Evolutionary conservation across 2,329 filamentous ascomycete species (phyloP), one percentile per base, ranked within the genome.

Genomic region (Fusarium neocosmosporiellum): DNA sequence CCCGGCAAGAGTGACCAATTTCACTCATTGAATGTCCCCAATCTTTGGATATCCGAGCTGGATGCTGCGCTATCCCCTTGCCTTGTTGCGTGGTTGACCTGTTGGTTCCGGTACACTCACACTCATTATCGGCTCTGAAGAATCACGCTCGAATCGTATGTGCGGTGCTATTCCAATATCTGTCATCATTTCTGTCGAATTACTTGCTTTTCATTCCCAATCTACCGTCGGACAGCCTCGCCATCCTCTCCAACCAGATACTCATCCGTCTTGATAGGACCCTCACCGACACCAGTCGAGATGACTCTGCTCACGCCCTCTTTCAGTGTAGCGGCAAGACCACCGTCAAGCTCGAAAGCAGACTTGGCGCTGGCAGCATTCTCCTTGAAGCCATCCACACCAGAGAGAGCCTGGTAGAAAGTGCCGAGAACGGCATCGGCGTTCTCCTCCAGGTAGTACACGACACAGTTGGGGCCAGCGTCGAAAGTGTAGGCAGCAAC

Each of bases 401-500:
- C 82, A 1, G 83, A 86, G 27, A 96, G 80, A 20, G 93, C 86
- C 41, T 85, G 84, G 84, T 94, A 93, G 83, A 99, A 93, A 1
- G 91, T 89, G 10, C 95, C 95, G 0, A 95, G 90, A 5, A 98
- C 92, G 4, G 88, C 83, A 46, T 88, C 87, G 71, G 91, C 88
- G 75, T 97, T 89, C 86, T 95, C 88, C 80, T 95, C 93, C 43
- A 95, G 89, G 80, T 97, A 98, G 87, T 99, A 99, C 59, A 99
- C 91, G 59, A 99, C 97, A 43, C 95, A 95, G 84, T 99, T 99
- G 63, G 96, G 96, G 60, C 96, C 96, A 0, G 96, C 96, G 80
- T 99, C 96, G 79, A 98, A 99, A 0, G 96, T 99, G 83, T 99
- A 99, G 5, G 96, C 96, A 5, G 94, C 95, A 20, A 98, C 88